A percentile compares a stretch with the other conserved stretches of the same genome.
phyloP scores from a whole-genome alignment of 1,139 yeast species.

The Hansenula lynferdii region DNA sequence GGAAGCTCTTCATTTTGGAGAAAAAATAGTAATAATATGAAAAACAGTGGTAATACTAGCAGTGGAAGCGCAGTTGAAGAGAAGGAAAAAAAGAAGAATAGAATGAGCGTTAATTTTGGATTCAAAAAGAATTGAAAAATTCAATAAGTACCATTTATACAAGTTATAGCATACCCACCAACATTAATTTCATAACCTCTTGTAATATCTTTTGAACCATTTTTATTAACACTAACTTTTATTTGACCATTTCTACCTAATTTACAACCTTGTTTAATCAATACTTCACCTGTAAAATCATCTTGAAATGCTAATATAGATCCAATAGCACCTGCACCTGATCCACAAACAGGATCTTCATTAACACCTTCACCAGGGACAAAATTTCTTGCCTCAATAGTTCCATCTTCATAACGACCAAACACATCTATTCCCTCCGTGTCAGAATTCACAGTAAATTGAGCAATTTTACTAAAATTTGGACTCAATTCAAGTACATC shows the following conservation, averaged over 20 bases:
- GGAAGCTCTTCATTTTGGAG: neutral
- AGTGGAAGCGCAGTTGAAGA: neutral
- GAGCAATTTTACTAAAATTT: conserved; percentile 23
- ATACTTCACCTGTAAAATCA: conserved; percentile 16
- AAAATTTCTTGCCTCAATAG: conserved; percentile 33
- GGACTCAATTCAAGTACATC: conserved; percentile 30
- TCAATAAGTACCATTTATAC: conserved; percentile 26
- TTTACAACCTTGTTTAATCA: conserved; percentile 33
- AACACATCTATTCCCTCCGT: conserved; percentile 34
- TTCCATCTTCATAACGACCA: conserved; percentile 24
- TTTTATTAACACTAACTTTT: conserved; percentile 18
- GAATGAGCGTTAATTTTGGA: conserved; percentile 2
- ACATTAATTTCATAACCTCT: conserved; percentile 17
- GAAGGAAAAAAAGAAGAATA: conserved; percentile 2
- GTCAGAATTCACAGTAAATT: conserved; percentile 19
- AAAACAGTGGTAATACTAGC: neutral
- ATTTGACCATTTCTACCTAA: conserved; percentile 32
- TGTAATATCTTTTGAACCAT: conserved; percentile 6
- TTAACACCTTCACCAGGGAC: conserved; percentile 31
- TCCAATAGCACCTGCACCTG: conserved; percentile 39
- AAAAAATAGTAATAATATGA: too few relatives aligned
- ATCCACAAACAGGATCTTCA: conserved; percentile 53
- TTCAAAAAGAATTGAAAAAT: conserved; percentile 2
- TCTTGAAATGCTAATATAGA: conserved; percentile 23
- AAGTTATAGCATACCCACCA: conserved; percentile 32